Percentiles rank a stretch among this genome's conserved stretches.
Evolutionary conservation across 2,329 filamentous ascomycete genomes (phyloP).

Genomic region (Chlorencoelia australis): DNA sequence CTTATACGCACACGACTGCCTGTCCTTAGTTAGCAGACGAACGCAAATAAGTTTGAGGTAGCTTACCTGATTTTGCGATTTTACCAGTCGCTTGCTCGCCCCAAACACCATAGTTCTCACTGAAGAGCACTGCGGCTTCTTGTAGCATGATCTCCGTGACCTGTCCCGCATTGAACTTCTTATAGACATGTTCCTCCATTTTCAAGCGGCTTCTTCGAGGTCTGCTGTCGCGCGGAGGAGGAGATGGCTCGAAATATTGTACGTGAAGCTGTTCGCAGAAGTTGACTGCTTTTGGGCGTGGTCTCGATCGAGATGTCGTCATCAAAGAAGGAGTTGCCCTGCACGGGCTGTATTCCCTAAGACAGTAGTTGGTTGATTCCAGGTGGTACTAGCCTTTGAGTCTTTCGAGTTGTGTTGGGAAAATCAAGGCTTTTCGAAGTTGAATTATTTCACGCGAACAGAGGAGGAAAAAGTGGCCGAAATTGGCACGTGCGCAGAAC

Average conservation of each 20-base stretch:
- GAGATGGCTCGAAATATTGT: slow-evolving; percentile 6
- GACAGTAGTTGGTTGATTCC: not conserved
- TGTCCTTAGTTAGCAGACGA: slow-evolving; percentile 26
- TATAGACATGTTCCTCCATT: slow-evolving; percentile 22
- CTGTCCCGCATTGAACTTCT: slow-evolving; percentile 22
- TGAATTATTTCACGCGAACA: no score
- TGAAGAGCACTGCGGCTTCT: slow-evolving; percentile 10
- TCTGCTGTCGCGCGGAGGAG: slow-evolving; percentile 4
- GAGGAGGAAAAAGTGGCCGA: no score
- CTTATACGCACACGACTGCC: slow-evolving; percentile 15
- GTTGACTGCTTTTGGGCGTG: slow-evolving; percentile 5
- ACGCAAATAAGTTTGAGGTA: slow-evolving; percentile 15
- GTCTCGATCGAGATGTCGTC: slow-evolving; percentile 3
- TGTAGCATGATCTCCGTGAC: slow-evolving; percentile 10
- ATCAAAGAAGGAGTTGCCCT: slow-evolving; percentile 1
- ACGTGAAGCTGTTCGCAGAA: slow-evolving; percentile 5
- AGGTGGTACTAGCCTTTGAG: no score
- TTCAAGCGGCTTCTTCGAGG: slow-evolving; percentile 12
- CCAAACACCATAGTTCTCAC: slow-evolving; percentile 12
- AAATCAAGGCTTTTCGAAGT: no score
- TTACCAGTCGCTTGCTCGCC: slow-evolving; percentile 5
- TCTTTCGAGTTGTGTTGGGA: no score
- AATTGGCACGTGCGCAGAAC: no score
- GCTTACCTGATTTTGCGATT: not conserved
- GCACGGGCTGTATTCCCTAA: slow-evolving; percentile 1